Conservation (phyloP, 345 rosid species). For the Reutealis trisperma region DNA sequence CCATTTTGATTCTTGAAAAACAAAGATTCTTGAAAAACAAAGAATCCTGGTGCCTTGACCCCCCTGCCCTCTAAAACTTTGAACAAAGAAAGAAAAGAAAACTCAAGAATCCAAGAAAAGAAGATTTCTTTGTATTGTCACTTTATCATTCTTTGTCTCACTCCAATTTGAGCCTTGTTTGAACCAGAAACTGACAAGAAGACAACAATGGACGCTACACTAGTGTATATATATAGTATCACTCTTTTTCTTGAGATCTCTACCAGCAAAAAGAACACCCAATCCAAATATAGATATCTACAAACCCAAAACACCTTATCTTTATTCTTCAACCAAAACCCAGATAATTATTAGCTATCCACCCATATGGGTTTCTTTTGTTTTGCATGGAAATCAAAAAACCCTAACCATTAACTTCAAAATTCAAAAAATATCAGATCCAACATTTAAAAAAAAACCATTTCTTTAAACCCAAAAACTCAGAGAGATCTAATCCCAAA, state of each 20-base stretch:
- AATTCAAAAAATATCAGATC: constrained; percentile 28
- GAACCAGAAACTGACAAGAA: constrained; percentile 11
- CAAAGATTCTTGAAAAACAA: not conserved
- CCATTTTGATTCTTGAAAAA: constrained; percentile 43
- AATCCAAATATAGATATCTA: constrained; percentile 25
- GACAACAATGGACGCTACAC: not conserved
- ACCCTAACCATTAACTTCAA: constrained; percentile 33
- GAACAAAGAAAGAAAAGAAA: not conserved
- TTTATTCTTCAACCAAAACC: constrained; percentile 8
- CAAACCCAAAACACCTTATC: constrained; percentile 37
- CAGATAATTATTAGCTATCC: not conserved
- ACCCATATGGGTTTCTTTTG: constrained; percentile 38
- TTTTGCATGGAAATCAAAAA: constrained; percentile 37
- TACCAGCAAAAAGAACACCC: constrained; percentile 9
- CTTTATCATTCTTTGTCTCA: not conserved
- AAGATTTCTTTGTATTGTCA: not conserved
- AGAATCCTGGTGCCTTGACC: not conserved
- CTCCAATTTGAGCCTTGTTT: not conserved
- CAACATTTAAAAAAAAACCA: constrained; percentile 16
- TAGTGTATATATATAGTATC: not conserved
- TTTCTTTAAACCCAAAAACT: constrained; percentile 1
- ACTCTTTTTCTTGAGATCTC: constrained; percentile 13
- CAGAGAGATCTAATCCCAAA: constrained; percentile 3
- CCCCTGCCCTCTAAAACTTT: not conserved
- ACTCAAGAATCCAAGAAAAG: not conserved